A percentile compares a stretch with the other conserved stretches of the same genome.
Evolutionary conservation across 2,329 filamentous ascomycete species (phyloP).

Genomic region (Sphaerulina musiva): DNA sequence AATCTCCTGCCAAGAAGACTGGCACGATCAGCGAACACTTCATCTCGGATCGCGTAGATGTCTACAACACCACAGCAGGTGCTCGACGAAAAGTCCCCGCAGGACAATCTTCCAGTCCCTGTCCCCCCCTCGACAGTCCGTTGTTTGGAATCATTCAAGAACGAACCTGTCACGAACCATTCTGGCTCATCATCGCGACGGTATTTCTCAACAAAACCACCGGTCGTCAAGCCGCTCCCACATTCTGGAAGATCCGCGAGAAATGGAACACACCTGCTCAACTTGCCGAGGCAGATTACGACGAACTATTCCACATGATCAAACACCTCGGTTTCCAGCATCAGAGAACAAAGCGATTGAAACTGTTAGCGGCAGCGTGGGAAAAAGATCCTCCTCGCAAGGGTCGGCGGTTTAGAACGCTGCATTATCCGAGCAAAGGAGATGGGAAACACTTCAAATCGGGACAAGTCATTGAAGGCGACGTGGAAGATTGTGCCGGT

Average conservation of each 20-base stretch:
- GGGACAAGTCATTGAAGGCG: slow-evolving; percentile 42
- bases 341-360: slow-evolving; percentile 60
- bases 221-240: slow-evolving; percentile 66
- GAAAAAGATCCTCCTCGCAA: slow-evolving; percentile 54
- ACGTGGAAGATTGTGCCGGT: slow-evolving; percentile 42
- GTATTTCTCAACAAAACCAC: slow-evolving; percentile 79
- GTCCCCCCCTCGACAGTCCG: slow-evolving; percentile 58
- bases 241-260: slow-evolving; percentile 62
- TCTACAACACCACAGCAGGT: slow-evolving; percentile 26
- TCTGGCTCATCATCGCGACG: slow-evolving; percentile 72
- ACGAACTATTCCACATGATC: slow-evolving; percentile 58
- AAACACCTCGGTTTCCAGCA: slow-evolving; percentile 64
- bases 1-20: slow-evolving; percentile 15
- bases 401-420: slow-evolving; percentile 51
- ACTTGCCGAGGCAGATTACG: slow-evolving; percentile 53
- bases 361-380: slow-evolving; percentile 66
- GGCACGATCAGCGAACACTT: slow-evolving; percentile 26
- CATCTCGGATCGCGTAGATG: slow-evolving; percentile 28
- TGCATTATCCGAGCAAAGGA: slow-evolving; percentile 49
- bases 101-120: slow-evolving; percentile 46
- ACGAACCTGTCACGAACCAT: slow-evolving; percentile 65
- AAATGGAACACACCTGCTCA: slow-evolving; percentile 60
- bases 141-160: slow-evolving; percentile 81
- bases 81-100: slow-evolving; percentile 22
- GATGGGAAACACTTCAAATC: slow-evolving; percentile 45